Base-by-base conservation (phyloP, 2,329 filamentous ascomycete genomes). In the Colletotrichum spaethianum region DNA sequence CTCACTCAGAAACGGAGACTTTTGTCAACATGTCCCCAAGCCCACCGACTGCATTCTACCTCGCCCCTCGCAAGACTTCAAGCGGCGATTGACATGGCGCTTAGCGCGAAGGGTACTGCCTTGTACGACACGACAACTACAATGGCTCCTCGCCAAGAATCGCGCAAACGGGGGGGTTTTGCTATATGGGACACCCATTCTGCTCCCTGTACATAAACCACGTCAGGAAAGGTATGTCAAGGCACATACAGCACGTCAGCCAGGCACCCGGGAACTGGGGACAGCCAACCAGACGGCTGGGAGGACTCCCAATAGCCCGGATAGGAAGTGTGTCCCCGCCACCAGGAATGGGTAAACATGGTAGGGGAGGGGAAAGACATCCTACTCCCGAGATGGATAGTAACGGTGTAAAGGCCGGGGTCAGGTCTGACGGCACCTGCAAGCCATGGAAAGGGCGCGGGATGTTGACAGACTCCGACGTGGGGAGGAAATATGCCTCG, bases 261-360 rank as follows among this genome's bases (percentile, higher is more conserved):
- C 46, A 60, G 59, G 44, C 59, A 70, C 48, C 70, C 70, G 70
- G 48, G 14, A 70, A 63, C 26, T 53, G 50, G 70, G 70, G 31
- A 72, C 60, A 46, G 46, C 70, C 65, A 72, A 72, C 57, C 52
- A 63, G 38, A 42, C 36, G 38, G 18, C 36, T 26, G 38, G 16
- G 14, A 26, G 42, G 53, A 36, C 42, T 68, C 59, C 65, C 59
- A 55, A 60, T 40, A 28, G 23, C 36, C 59, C 59, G 53, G 66
- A 40, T 55, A 57, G 53, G 53, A 69, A 31, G 66, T 23, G 61
- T 20, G 46, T 40, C 52, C 65, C 50, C 60, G 52, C 44, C 60
- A 33, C 16, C 46, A 60, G 42, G n/a, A 70, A 40, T 60, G 61
- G 70, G 65, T 65, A 70, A 72, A 59, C 65, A 60, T 64, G 53